Percentiles rank a stretch among this genome's conserved stretches.
These are phyloP conservation scores for Casuarina cunninghamiana DNA, from an alignment of 306 rosid species.

Conservation along the genomic window DNA sequence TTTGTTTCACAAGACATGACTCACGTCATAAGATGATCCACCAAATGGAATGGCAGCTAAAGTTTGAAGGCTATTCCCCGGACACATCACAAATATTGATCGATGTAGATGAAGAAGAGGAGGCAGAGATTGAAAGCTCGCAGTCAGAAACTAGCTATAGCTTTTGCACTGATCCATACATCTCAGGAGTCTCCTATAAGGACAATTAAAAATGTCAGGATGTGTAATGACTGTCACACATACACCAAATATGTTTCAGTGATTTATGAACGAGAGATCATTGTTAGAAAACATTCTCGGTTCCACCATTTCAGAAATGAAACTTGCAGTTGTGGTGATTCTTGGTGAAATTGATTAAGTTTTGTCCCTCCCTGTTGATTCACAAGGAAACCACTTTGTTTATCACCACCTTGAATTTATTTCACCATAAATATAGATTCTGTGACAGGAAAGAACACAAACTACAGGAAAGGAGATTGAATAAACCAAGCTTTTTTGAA, in stretches of 20 bases:
- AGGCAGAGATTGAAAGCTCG: constrained; percentile 71
- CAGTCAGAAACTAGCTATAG: constrained; percentile 84
- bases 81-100: constrained; percentile 74
- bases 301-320: constrained; percentile 93
- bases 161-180: constrained; percentile 73
- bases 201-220: constrained; percentile 75
- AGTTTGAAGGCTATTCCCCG: constrained; percentile 74
- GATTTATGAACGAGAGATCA: constrained; percentile 64
- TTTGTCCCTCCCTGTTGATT: constrained; percentile 12
- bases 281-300: constrained; percentile 60
- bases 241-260: constrained; percentile 68
- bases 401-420: constrained; percentile 5
- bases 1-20: constrained; percentile 84
- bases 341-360: constrained; percentile 49
- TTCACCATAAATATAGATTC: not conserved
- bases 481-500: not conserved
- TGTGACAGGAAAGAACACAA: not conserved
- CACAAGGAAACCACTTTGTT: constrained; percentile 12
- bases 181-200: constrained; percentile 62
- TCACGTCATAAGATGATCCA: constrained; percentile 63
- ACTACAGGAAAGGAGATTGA: not conserved
- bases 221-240: constrained; percentile 82
- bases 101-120: constrained; percentile 76
- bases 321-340: constrained; percentile 76
- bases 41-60: constrained; percentile 98